Conservation (phyloP, 83 land plant genomes). For the Picea abies region DNA sequence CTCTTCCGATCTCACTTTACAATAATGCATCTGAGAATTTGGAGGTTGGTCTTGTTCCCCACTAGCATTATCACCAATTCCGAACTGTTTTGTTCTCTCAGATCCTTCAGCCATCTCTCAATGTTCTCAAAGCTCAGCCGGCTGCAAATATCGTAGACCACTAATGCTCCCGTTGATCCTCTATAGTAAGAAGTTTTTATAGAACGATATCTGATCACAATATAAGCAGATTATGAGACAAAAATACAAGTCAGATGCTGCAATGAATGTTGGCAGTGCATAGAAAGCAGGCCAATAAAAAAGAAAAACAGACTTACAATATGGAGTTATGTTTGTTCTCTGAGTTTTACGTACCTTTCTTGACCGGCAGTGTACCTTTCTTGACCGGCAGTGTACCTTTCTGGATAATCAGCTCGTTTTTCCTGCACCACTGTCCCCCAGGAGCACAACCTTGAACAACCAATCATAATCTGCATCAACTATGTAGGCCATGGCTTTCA, state of each 20-base stretch:
- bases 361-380: slow-evolving; percentile 71
- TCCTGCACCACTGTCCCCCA: slow-evolving; percentile 57
- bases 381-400: slow-evolving; percentile 67
- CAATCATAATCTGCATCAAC: slow-evolving; percentile 41
- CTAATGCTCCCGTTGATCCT: slow-evolving; percentile 25
- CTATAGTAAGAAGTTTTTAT: slow-evolving; percentile 29
- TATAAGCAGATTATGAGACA: neutral
- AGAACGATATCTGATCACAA: slow-evolving; percentile 14
- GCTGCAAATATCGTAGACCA: slow-evolving; percentile 30
- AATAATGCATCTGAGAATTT: too few species aligned
- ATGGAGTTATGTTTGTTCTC: neutral
- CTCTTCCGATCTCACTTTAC: too few species aligned
- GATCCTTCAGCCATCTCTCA: too few species aligned
- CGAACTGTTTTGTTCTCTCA: too few species aligned
- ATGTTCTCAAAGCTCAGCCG: slow-evolving; percentile 31
- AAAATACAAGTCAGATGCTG: too few species aligned
- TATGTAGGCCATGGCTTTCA: slow-evolving; percentile 30
- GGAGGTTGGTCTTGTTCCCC: too few species aligned
- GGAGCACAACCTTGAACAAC: slow-evolving; percentile 54
- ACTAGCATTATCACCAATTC: too few species aligned
- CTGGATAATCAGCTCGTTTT: slow-evolving; percentile 49
- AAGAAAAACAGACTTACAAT: too few species aligned
- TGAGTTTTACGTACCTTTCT: slow-evolving; percentile 37
- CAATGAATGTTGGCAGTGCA: too few species aligned
- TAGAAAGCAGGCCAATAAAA: too few species aligned